Percentiles rank a stretch among this genome's conserved stretches.
Conservation (phyloP, 257 asterid species). For the Solanum gandarillasii region DNA sequence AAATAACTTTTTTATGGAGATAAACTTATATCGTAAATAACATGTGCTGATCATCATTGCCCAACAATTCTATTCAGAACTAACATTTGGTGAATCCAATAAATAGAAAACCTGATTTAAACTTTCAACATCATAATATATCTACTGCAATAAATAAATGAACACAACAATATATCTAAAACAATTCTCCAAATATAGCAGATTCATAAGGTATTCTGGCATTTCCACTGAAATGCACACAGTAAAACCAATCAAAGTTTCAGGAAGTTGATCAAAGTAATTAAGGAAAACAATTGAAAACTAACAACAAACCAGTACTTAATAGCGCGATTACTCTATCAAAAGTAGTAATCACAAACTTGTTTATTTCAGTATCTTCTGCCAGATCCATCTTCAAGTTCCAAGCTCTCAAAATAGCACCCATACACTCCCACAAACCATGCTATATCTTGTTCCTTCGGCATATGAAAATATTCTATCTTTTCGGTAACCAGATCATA, state of each 20-base stretch:
- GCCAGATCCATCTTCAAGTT: neutral
- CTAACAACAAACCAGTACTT: neutral
- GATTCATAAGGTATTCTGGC: neutral
- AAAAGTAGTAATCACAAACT: neutral
- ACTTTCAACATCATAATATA: neutral
- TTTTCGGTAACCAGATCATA: neutral
- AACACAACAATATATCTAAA: neutral
- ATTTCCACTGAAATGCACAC: no score
- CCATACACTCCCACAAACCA: neutral
- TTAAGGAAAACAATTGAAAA: neutral
- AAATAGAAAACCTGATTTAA: neutral
- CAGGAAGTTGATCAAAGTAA: neutral
- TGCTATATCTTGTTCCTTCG: neutral
- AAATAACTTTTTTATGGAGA: no score
- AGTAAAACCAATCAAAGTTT: neutral
- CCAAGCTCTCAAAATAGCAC: neutral
- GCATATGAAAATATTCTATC: neutral
- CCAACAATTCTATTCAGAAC: neutral
- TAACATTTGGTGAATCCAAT: neutral
- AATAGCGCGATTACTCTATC: neutral
- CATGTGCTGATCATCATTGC: neutral
- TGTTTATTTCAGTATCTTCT: no score
- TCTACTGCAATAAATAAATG: neutral
- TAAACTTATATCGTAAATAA: no score
- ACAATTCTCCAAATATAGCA: neutral